These are phyloP conservation scores for Eutypa lata DNA, from an alignment of 2,329 filamentous ascomycete species.

Conservation along the genomic window DNA sequence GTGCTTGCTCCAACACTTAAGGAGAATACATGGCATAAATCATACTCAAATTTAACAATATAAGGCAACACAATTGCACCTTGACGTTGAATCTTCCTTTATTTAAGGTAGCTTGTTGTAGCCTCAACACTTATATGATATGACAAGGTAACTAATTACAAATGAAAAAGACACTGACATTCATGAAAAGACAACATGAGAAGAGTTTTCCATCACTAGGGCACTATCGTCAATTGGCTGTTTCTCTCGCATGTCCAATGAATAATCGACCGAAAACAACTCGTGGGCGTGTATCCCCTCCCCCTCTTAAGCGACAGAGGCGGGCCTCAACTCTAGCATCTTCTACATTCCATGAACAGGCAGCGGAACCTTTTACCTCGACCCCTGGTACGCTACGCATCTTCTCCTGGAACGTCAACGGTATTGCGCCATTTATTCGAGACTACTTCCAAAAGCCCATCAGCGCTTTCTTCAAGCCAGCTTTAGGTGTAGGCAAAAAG, in stretches of 20 bases:
- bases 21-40: too few relatives aligned
- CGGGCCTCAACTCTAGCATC: not conserved
- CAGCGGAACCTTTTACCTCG: not conserved
- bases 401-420: conserved; percentile 13
- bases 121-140: too few relatives aligned
- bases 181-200: too few relatives aligned
- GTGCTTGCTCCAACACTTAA: too few relatives aligned
- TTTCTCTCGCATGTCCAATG: not conserved
- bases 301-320: not conserved
- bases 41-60: too few relatives aligned
- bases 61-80: too few relatives aligned
- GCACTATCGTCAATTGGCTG: not conserved
- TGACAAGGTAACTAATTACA: too few relatives aligned
- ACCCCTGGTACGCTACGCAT: conserved; percentile 2
- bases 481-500: conserved; percentile 33
- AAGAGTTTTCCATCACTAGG: too few relatives aligned
- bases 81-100: too few relatives aligned
- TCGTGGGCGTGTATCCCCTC: not conserved
- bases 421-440: conserved; percentile 6
- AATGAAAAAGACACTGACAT: too few relatives aligned
- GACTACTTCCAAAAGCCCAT: conserved; percentile 6
- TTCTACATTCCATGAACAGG: not conserved
- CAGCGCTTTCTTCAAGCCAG: conserved; percentile 3
- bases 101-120: too few relatives aligned
- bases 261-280: not conserved